A percentile compares a stretch with the other conserved stretches of the same genome.
These are phyloP conservation scores for Tausonia pullulans DNA, from an alignment of 1,284 basidiomycete genomes.

Conservation along the genomic window DNA sequence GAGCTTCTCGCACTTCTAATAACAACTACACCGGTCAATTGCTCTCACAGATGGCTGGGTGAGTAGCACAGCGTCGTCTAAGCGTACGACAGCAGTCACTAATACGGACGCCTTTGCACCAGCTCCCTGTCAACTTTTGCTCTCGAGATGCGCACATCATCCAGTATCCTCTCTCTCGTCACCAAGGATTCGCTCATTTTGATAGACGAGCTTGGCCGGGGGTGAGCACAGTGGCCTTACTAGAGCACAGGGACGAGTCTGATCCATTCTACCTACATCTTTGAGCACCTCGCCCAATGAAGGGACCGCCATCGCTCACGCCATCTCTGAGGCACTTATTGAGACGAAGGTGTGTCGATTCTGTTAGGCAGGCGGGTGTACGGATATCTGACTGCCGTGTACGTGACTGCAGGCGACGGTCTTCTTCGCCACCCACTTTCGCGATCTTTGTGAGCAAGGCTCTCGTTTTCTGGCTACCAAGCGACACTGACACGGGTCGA, in stretches of 20 bases:
- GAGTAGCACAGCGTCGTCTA: conserved; percentile 18
- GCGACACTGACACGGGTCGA: background rate
- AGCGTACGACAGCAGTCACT: background rate
- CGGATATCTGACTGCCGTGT: no score
- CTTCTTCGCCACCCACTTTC: conserved; percentile 73
- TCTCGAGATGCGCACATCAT: conserved; percentile 55
- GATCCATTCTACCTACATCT: conserved; percentile 20
- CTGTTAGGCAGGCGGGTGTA: conserved; percentile 34
- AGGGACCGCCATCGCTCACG: conserved; percentile 80
- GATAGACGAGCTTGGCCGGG: conserved; percentile 72
- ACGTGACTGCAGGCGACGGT: conserved; percentile 43
- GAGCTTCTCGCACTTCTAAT: background rate
- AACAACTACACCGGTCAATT: background rate
- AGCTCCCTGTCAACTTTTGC: conserved; percentile 83
- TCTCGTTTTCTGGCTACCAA: background rate
- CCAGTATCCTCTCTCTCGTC: conserved; percentile 50
- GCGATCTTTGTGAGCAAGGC: conserved; percentile 22
- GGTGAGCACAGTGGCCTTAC: conserved; percentile 4
- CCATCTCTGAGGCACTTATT: conserved; percentile 80
- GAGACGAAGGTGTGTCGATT: conserved; percentile 19
- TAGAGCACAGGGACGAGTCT: background rate
- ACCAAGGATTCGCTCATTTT: conserved; percentile 62
- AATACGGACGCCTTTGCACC: conserved; percentile 37
- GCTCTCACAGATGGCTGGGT: conserved; percentile 23
- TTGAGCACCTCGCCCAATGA: conserved; percentile 70